Percentiles rank a stretch among this genome's conserved stretches.
Evolutionary conservation across 371 early-diverging fungal species (phyloP).

Genomic region (Rhizopus stolonifer): DNA sequence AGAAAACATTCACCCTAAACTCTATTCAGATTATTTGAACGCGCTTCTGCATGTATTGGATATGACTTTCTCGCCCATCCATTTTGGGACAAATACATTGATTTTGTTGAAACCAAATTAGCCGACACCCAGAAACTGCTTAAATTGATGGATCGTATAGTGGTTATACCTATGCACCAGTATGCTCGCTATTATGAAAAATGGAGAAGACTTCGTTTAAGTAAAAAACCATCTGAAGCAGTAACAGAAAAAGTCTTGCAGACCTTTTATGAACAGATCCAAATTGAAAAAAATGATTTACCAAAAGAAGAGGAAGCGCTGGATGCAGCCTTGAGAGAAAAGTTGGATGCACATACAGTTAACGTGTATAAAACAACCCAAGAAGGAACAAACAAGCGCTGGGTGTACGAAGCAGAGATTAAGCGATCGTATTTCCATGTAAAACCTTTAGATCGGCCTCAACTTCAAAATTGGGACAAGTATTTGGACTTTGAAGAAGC

Average conservation of each 20-base stretch:
- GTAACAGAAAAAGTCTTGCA: conserved; percentile 43
- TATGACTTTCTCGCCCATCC: conserved; percentile 67
- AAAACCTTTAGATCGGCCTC: conserved; percentile 67
- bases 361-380: conserved; percentile 62
- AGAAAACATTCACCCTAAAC: background rate
- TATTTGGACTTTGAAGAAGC: conserved; percentile 72
- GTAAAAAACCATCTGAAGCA: conserved; percentile 50
- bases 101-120: conserved; percentile 56
- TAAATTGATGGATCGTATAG: conserved; percentile 56
- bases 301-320: conserved; percentile 48
- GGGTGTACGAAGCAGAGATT: conserved; percentile 60
- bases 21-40: conserved; percentile 59
- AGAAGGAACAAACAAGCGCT: conserved; percentile 52
- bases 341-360: conserved; percentile 47
- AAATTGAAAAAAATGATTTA: conserved; percentile 22
- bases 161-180: conserved; percentile 69
- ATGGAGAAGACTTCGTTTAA: conserved; percentile 52
- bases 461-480: conserved; percentile 65
- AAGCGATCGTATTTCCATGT: conserved; percentile 77
- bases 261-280: conserved; percentile 39
- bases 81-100: conserved; percentile 74
- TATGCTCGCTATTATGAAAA: conserved; percentile 72
- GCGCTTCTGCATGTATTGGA: conserved; percentile 62
- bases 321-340: conserved; percentile 51
- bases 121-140: conserved; percentile 40